Base-by-base conservation (phyloP, 768 basidiomycete genomes). In the Hebeloma cylindrosporum region DNA sequence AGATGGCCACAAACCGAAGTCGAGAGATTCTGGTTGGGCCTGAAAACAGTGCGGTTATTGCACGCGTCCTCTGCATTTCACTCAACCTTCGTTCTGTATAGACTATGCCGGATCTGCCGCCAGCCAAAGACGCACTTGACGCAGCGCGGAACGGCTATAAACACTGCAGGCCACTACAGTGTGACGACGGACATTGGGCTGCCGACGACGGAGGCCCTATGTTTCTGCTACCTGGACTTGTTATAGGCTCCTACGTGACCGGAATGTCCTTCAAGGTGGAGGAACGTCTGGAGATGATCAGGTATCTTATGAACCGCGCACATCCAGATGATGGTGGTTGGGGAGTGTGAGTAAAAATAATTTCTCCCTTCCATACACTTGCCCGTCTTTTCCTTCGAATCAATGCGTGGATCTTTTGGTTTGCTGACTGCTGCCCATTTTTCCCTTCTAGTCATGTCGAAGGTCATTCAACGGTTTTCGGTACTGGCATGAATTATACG, bases 121-220 rank as follows among this genome's bases (percentile, higher is more conserved):
- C 73, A 31, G 73, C 91, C 2, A 79, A 75, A 47, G 78, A 80
- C 50, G 72, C 91, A 1, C 68, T 89, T 21, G 84, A 88, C 36
- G 88, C 89, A 4, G 92, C 93, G 3, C 73, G 78, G 28, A 93
- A 94, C 57, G 95, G 93, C 0, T 95, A 83, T 62, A 73, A 74
- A 4, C 98, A 92, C 69, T 93, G 91, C 73, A 91, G 90, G 62
- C 72, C 85, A 50, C 73, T 99, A 3, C 96, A 98, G 63, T 79
- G 88, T 7, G 71, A 83, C 34, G 93, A 95, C 51, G 95, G 95
- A 0, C 94, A 98, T 63, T 97, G 91, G 88, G 68, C 90, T 11
- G 91, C 93, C 21, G 94, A 96, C 65, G 95, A 96, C 59, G 89
- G 92, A 16, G 93, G 93, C 8, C 89, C 89, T 5, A 85, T 91